These are phyloP conservation scores for Erigeron canadensis DNA, from an alignment of 129 eudicot species.

Conservation along the genomic window DNA sequence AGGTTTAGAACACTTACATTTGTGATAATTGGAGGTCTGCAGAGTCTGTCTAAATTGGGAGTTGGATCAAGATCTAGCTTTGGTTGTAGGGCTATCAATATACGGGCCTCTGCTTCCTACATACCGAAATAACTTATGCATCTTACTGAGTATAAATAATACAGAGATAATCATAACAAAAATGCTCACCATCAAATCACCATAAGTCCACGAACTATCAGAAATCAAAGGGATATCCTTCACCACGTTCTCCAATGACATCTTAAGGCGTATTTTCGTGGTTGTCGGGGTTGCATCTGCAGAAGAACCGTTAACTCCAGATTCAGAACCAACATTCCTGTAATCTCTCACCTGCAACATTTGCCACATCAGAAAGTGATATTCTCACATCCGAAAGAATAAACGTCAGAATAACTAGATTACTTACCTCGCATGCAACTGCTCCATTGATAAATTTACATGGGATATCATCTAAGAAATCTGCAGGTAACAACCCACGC, in stretches of 20 bases:
- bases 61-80: slow-evolving; percentile 71
- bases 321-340: slow-evolving; percentile 55
- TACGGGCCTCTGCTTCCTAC: slow-evolving; percentile 91
- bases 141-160: neutral
- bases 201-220: slow-evolving; percentile 87
- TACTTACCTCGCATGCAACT: slow-evolving; percentile 77
- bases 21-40: slow-evolving; percentile 37
- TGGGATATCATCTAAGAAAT: slow-evolving; percentile 89
- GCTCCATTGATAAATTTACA: slow-evolving; percentile 80
- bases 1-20: slow-evolving; percentile 47
- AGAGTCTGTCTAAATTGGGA: slow-evolving; percentile 71
- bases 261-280: slow-evolving; percentile 63
- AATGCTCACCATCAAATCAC: slow-evolving; percentile 86
- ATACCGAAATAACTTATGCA: slow-evolving; percentile 22
- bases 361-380: slow-evolving; percentile 11
- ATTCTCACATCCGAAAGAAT: slow-evolving; percentile 15
- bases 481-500: slow-evolving; percentile 82
- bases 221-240: slow-evolving; percentile 86
- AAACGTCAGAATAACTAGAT: neutral
- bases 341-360: slow-evolving; percentile 79
- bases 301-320: slow-evolving; percentile 47
- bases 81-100: slow-evolving; percentile 79
- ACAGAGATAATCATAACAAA: slow-evolving; percentile 10
- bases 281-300: slow-evolving; percentile 41
- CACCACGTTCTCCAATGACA: slow-evolving; percentile 89